These are phyloP conservation scores for Stevia rebaudiana DNA, from an alignment of 140 eudicot species.

Conservation along the genomic window DNA sequence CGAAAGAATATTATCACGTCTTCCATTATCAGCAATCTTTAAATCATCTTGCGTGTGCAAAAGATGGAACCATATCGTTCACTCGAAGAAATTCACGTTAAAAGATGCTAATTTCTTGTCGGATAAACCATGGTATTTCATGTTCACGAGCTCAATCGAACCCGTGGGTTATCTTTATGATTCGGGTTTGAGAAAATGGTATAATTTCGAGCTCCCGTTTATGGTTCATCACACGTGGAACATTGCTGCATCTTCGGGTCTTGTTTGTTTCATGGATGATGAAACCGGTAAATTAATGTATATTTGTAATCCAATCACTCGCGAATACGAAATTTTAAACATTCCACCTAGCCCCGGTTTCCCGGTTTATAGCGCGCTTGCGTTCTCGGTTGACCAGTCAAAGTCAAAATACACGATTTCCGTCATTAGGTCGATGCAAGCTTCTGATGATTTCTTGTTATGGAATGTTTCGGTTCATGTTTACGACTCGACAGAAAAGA, in stretches of 20 bases:
- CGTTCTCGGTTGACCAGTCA: constrained; percentile 39
- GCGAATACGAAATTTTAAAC: constrained; percentile 19
- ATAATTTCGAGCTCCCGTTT: constrained; percentile 40
- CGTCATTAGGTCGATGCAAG: constrained; percentile 40
- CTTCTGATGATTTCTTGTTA: constrained; percentile 25
- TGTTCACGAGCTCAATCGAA: constrained; percentile 39
- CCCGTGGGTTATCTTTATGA: constrained; percentile 41
- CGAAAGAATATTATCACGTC: constrained; percentile 33
- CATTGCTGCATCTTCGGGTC: constrained; percentile 42
- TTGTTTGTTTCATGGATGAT: constrained; percentile 47
- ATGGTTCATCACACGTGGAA: constrained; percentile 39
- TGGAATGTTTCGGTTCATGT: constrained; percentile 37
- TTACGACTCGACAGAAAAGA: constrained; percentile 31
- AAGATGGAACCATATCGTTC: constrained; percentile 42
- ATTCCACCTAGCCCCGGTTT: constrained; percentile 31
- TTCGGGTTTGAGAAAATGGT: constrained; percentile 40
- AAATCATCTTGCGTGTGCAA: constrained; percentile 42
- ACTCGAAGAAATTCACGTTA: constrained; percentile 31
- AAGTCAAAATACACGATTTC: constrained; percentile 30
- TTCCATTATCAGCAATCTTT: constrained; percentile 37
- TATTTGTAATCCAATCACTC: constrained; percentile 40
- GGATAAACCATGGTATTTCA: constrained; percentile 50
- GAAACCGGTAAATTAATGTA: constrained; percentile 21
- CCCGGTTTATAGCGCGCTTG: constrained; percentile 36
- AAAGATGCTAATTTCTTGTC: constrained; percentile 9